These are phyloP conservation scores for Yarrowia divulgata DNA, from an alignment of 805 yeast genomes.

Conservation along the genomic window DNA sequence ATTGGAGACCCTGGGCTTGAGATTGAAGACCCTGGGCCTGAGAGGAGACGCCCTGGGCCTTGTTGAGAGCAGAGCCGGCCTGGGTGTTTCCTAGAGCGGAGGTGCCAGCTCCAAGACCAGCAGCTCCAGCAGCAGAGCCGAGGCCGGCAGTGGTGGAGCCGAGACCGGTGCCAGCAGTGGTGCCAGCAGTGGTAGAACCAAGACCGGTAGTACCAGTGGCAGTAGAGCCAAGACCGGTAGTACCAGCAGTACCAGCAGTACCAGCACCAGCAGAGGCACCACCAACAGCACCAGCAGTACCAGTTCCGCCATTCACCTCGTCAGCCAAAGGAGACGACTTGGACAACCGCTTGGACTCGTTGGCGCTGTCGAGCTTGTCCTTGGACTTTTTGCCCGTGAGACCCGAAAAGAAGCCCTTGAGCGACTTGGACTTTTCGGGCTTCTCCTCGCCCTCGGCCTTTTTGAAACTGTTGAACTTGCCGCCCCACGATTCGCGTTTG, in stretches of 20 bases:
- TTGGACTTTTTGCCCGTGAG: slow-evolving; percentile 25
- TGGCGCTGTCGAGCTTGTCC: not conserved
- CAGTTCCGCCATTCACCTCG: not conserved
- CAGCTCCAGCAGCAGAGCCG: not conserved
- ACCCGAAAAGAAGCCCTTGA: slow-evolving; percentile 26
- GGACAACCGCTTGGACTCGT: slow-evolving; percentile 6
- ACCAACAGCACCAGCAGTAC: not conserved
- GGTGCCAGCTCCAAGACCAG: not conserved
- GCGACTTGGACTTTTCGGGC: slow-evolving; percentile 18
- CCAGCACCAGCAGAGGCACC: not conserved
- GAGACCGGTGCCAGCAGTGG: not conserved
- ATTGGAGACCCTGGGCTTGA: not conserved
- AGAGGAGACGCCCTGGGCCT: not conserved
- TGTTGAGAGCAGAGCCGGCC: not conserved
- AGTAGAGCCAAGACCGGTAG: not conserved
- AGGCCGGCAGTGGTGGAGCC: not conserved
- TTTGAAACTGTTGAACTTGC: slow-evolving; percentile 32
- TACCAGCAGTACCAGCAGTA: not conserved
- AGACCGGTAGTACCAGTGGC: not conserved
- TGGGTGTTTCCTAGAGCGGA: not conserved
- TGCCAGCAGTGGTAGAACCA: not conserved
- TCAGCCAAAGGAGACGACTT: slow-evolving; percentile 1
- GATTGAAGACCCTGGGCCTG: not conserved
- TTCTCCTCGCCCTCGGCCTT: slow-evolving; percentile 15
- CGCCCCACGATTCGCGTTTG: slow-evolving; percentile 36